phyloP scores from a whole-genome alignment of 495 filamentous ascomycete species.

The Parachaetomium inaequale region DNA sequence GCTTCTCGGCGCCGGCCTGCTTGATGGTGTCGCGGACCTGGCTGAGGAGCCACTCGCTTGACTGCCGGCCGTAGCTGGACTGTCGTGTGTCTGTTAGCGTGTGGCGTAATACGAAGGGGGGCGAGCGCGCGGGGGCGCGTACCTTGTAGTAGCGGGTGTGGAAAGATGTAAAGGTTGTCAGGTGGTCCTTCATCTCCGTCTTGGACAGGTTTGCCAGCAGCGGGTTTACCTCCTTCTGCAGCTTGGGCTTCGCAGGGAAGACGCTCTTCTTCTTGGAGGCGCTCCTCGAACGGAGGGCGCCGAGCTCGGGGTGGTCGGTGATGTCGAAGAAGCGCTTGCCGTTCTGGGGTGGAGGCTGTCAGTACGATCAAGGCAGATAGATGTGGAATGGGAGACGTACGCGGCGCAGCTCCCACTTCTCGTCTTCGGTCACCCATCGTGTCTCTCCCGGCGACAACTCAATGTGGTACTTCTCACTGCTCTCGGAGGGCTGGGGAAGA shows the following conservation, averaged over 20 bases:
- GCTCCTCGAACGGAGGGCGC: constrained; percentile 38
- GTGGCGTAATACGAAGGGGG: neutral
- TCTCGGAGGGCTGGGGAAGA: constrained; percentile 26
- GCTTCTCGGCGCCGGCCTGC: constrained; percentile 62
- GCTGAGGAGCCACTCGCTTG: constrained; percentile 79
- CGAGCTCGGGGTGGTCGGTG: constrained; percentile 64
- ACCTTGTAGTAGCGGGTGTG: constrained; percentile 37
- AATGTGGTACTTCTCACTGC: constrained; percentile 64
- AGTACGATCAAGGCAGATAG: neutral
- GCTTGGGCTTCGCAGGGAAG: constrained; percentile 66
- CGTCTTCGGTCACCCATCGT: constrained; percentile 83
- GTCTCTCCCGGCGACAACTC: constrained; percentile 85
- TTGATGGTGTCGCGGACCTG: constrained; percentile 70
- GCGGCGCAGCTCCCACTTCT: constrained; percentile 87
- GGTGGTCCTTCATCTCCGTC: constrained; percentile 70
- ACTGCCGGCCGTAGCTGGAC: constrained; percentile 78
- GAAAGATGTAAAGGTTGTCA: constrained; percentile 42
- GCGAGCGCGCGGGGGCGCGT: neutral
- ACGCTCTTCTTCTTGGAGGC: constrained; percentile 40
- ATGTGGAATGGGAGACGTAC: constrained; percentile 46
- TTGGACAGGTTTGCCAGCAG: constrained; percentile 67
- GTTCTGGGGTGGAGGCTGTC: constrained; percentile 54
- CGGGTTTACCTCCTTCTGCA: constrained; percentile 63
- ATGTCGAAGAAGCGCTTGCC: constrained; percentile 94
- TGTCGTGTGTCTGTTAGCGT: constrained; percentile 66